Conservation (phyloP, 2,329 filamentous ascomycete genomes). For the Iodosphaeria phyllophila region DNA sequence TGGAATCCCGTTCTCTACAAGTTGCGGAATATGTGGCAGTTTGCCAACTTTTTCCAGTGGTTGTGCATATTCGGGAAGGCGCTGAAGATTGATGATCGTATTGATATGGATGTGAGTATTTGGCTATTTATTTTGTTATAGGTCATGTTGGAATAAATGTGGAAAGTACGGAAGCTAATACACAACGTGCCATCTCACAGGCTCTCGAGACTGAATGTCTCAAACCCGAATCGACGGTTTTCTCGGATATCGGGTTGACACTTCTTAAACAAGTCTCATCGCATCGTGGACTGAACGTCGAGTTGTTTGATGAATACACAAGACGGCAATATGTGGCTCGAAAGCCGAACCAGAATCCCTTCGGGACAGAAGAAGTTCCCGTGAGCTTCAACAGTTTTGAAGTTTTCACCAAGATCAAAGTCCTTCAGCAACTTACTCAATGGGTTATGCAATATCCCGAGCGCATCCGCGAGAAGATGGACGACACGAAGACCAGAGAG, state of each 20-base stretch:
- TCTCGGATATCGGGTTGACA: constrained; percentile 68
- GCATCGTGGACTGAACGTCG: constrained; percentile 69
- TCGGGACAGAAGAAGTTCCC: constrained; percentile 57
- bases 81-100: constrained; percentile 74
- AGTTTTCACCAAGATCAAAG: constrained; percentile 58
- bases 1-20: constrained; percentile 52
- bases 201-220: constrained; percentile 79
- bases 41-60: constrained; percentile 86
- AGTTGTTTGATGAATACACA: constrained; percentile 86
- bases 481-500: constrained; percentile 61
- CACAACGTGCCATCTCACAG: constrained; percentile 23
- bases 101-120: constrained; percentile 67
- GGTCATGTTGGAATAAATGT: no score
- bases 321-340: constrained; percentile 76
- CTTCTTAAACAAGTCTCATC: constrained; percentile 88
- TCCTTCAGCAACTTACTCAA: constrained; percentile 75
- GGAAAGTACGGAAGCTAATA: neutral
- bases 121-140: constrained; percentile 1
- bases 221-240: constrained; percentile 53
- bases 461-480: constrained; percentile 70
- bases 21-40: constrained; percentile 93
- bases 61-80: constrained; percentile 77
- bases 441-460: constrained; percentile 84
- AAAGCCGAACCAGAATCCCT: constrained; percentile 64
- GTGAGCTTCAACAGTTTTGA: constrained; percentile 66